Evolutionary conservation across 225 moss, liverwort and hornwort species (phyloP).

Genomic region (Physcomitrium patens): DNA sequence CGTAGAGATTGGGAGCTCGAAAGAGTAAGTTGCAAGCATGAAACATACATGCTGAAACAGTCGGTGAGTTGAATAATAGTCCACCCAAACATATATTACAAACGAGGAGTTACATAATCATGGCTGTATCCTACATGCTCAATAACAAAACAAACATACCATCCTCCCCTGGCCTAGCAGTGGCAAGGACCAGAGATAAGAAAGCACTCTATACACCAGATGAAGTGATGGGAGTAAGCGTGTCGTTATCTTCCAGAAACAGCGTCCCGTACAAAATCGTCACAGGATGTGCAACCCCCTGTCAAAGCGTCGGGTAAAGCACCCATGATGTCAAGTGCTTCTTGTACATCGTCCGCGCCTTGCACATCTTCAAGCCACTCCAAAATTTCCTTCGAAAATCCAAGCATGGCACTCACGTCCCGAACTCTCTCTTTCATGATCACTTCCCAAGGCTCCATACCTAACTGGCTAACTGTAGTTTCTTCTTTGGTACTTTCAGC

Average conservation of each 20-base stretch:
- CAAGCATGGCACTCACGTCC: slow-evolving; percentile 77
- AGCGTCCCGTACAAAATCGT: slow-evolving; percentile 96
- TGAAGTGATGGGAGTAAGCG: slow-evolving; percentile 7
- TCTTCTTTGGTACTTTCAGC: slow-evolving; percentile 55
- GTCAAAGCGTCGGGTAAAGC: slow-evolving; percentile 85
- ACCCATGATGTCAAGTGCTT: slow-evolving; percentile 94
- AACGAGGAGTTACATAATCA: too few species aligned
- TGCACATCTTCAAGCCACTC: slow-evolving; percentile 99
- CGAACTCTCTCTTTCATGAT: slow-evolving; percentile 91
- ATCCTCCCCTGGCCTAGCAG: too few species aligned
- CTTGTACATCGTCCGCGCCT: slow-evolving; percentile 83
- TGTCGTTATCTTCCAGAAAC: slow-evolving; percentile 74
- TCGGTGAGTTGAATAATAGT: too few species aligned
- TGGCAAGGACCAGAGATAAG: too few species aligned
- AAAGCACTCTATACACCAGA: slow-evolving; percentile 33
- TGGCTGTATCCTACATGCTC: too few species aligned
- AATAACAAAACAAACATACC: too few species aligned
- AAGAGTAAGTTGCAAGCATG: too few species aligned
- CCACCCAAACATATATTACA: too few species aligned
- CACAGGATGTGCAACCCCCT: slow-evolving; percentile 80
- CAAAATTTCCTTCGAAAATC: slow-evolving; percentile 84
- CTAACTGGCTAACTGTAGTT: slow-evolving; percentile 59
- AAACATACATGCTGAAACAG: too few species aligned
- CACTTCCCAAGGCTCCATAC: slow-evolving; percentile 93
- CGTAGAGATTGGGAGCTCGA: too few species aligned